Base-by-base conservation (phyloP, 2,329 filamentous ascomycete genomes). In the Tolypocladium nubicola region DNA sequence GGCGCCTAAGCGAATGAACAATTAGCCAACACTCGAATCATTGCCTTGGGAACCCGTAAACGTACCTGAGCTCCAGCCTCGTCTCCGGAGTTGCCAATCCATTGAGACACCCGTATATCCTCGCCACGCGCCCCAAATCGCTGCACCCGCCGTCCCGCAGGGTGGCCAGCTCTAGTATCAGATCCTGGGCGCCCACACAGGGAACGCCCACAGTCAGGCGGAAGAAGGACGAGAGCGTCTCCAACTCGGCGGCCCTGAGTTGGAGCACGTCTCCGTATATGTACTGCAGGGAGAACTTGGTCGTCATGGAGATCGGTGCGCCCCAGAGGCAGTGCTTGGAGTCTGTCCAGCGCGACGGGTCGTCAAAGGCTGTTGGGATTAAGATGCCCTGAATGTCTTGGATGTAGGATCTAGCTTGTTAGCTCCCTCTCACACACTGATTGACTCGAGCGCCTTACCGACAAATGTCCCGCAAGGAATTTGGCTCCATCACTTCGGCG, bases 321-420 rank as follows among this genome's bases (percentile, higher is more conserved):
- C 58, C 52, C 54, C 57, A 60, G 14, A 53, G 21, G 41, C 59
- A 60, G 5, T 47, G 21, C 23, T 52, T 53, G 1, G 57, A 2
- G 26, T 45, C 45, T 16, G 41, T 53, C 59, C 59, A 60, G 23
- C 45, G 30, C 7, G 59, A 41, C 13, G 37, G n/a, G 16, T 45
- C 14, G 35, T 38, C 57, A 19, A 45, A 39, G 10, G 50, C 10
- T 5, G 47, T 33, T 4, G 57, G 54, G 13, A 60, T 50, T 1
- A 57, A 21, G 35, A 60, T 53, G 26, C 58, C 58, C n/a, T 56
- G 57, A 14, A 58, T 57, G 26, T 60, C 58, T n/a, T 54, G 40
- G 8, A 60, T 50, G 52, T 54, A 60, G 2, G 50, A 45, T 19
- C 58, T 58, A n/a, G 10, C 2, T 21, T 43, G 45, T 49, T n/a